These are phyloP conservation scores for Cyclocybe aegerita DNA, from an alignment of 768 basidiomycete genomes.

Conservation along the genomic window DNA sequence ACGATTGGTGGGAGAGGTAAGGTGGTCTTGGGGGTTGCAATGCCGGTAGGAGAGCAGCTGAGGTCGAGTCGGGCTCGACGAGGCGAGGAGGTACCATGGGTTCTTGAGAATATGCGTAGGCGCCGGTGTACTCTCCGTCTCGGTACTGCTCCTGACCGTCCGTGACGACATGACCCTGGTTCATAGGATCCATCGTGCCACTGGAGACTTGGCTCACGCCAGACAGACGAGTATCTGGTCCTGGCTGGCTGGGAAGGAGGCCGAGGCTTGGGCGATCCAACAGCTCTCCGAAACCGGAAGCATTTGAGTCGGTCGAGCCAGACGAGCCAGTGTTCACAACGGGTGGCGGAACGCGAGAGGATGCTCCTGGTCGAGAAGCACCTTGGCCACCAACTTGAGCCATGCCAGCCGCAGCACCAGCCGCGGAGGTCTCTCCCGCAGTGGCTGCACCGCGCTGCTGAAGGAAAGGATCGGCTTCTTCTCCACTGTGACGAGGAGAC, in stretches of 20 bases:
- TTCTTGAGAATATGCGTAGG: conserved; percentile 27
- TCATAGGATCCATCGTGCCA: conserved; percentile 35
- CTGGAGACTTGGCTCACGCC: conserved; percentile 33
- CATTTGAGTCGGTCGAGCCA: conserved; percentile 41
- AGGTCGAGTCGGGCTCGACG: conserved; percentile 28
- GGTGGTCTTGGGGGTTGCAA: conserved; percentile 11
- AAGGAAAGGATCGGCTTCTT: conserved; percentile 68
- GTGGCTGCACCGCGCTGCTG: conserved; percentile 29
- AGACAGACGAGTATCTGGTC: conserved; percentile 28
- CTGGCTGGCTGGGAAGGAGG: conserved; percentile 30
- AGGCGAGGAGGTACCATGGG: conserved; percentile 35
- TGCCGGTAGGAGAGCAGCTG: conserved; percentile 18
- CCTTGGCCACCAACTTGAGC: conserved; percentile 19
- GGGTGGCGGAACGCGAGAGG: conserved; percentile 40
- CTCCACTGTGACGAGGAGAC: conserved; percentile 67
- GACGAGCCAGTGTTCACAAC: conserved; percentile 31
- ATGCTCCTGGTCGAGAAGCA: conserved; percentile 21
- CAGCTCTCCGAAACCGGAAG: conserved; percentile 42
- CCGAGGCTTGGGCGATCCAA: conserved; percentile 43
- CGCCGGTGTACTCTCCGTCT: conserved; percentile 25
- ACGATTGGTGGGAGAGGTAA: conserved; percentile 30
- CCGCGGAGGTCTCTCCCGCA: conserved; percentile 4
- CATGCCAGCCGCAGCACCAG: conserved; percentile 13
- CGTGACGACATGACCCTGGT: conserved; percentile 33
- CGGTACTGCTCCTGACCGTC: conserved; percentile 19